Conservation (phyloP, 2,329 filamentous ascomycete species). For the Fusarium hainanense region DNA sequence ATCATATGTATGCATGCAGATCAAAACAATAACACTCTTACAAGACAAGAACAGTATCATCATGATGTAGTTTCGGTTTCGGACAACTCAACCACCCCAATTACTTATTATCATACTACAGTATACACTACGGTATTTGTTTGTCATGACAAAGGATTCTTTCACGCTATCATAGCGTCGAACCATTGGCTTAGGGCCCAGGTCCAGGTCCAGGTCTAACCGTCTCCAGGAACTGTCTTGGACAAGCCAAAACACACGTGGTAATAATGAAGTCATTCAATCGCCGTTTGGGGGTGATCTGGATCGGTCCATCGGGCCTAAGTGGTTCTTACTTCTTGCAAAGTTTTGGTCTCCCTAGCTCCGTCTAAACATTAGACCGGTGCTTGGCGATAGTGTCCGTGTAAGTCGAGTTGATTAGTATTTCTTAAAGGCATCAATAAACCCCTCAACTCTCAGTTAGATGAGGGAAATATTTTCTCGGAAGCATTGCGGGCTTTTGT, state of each 20-base stretch:
- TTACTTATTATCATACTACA: background rate
- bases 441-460: conserved; percentile 11
- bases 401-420: conserved; percentile 10
- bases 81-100: background rate
- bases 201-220: background rate
- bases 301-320: background rate
- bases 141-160: conserved; percentile 16
- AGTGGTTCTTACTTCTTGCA: background rate
- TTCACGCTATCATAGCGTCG: background rate
- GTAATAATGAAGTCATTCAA: conserved; percentile 27
- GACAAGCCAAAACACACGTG: conserved; percentile 14
- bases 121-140: background rate
- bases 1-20: conserved; percentile 2
- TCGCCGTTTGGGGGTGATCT: conserved; percentile 8
- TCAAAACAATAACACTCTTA: background rate
- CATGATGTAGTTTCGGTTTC: conserved; percentile 14
- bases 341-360: background rate
- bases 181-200: conserved; percentile 6
- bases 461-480: conserved; percentile 5
- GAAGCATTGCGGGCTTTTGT: background rate
- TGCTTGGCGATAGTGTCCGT: conserved; percentile 6
- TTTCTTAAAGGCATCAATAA: conserved; percentile 4
- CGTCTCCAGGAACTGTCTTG: conserved; percentile 9
- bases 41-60: conserved; percentile 5
- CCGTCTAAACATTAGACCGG: background rate